Conservation (phyloP, 495 filamentous ascomycete genomes). For the Talaromyces thailandensis region DNA sequence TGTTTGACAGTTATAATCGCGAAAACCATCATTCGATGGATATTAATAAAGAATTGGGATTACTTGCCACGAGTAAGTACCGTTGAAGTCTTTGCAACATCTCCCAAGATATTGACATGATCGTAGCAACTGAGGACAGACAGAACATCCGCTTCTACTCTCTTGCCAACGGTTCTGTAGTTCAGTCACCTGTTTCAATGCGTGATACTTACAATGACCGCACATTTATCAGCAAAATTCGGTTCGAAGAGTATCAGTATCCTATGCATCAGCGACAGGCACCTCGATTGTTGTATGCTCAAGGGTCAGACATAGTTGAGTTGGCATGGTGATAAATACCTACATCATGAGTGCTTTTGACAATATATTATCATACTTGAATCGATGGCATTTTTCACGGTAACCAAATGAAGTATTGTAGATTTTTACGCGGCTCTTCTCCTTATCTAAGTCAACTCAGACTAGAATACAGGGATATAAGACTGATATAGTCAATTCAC, state of each 20-base stretch:
- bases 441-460: no score
- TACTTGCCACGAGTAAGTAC: conserved; percentile 30
- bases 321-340: conserved; percentile 27
- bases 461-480: no score
- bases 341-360: not conserved
- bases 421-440: no score
- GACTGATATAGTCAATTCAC: no score
- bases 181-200: conserved; percentile 20
- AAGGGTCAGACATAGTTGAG: conserved; percentile 24
- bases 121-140: conserved; percentile 21
- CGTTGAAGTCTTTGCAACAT: not conserved
- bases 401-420: not conserved
- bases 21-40: conserved; percentile 25
- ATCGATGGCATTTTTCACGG: not conserved
- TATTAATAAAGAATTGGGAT: conserved; percentile 25
- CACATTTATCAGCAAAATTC: conserved; percentile 18
- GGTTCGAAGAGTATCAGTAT: conserved; percentile 24
- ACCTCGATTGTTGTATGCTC: conserved; percentile 26
- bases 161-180: conserved; percentile 22
- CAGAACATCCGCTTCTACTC: conserved; percentile 31
- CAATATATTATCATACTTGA: not conserved
- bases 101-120: not conserved
- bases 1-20: conserved; percentile 22
- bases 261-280: conserved; percentile 20
- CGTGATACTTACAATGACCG: conserved; percentile 4